These are phyloP conservation scores for Erigeron philadelphicus DNA, from an alignment of 140 eudicot genomes.

Conservation along the genomic window DNA sequence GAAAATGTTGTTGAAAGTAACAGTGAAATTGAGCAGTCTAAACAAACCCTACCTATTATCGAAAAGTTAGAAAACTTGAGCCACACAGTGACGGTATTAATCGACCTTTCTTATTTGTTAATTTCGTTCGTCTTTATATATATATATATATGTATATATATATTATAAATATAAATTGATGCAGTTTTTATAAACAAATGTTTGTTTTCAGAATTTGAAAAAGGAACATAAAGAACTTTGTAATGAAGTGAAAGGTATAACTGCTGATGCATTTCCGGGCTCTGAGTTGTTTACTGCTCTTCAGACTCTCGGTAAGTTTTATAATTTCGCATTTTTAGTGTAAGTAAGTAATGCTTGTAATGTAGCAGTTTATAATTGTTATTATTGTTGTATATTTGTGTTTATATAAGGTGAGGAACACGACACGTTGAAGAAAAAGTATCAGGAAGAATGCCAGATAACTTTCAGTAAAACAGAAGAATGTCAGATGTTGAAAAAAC, in stretches of 20 bases:
- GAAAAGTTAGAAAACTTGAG: slow-evolving; percentile 51
- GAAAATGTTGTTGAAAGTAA: slow-evolving; percentile 40
- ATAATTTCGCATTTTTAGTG: not conserved
- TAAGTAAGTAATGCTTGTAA: not conserved
- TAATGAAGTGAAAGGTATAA: slow-evolving; percentile 64
- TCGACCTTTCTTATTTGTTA: slow-evolving; percentile 2
- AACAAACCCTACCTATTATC: slow-evolving; percentile 51
- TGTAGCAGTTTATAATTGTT: slow-evolving; percentile 9
- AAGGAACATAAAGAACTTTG: slow-evolving; percentile 52
- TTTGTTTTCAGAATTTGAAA: slow-evolving; percentile 48
- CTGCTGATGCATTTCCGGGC: slow-evolving; percentile 56
- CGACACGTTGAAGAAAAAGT: slow-evolving; percentile 59
- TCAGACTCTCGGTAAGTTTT: slow-evolving; percentile 57
- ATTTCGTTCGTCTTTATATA: not conserved
- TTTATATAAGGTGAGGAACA: slow-evolving; percentile 47
- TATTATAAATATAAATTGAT: no score
- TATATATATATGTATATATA: not conserved
- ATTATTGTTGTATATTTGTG: slow-evolving; percentile 8
- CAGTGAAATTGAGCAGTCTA: slow-evolving; percentile 31
- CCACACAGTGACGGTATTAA: slow-evolving; percentile 51
- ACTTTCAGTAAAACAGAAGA: slow-evolving; percentile 28
- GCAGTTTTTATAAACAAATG: not conserved
- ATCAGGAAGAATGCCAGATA: slow-evolving; percentile 50
- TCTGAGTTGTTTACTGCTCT: slow-evolving; percentile 54
- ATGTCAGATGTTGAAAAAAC: slow-evolving; percentile 55